phyloP scores from a whole-genome alignment of 108 stramenopile genomes.

The Asterionellopsis glacialis region DNA sequence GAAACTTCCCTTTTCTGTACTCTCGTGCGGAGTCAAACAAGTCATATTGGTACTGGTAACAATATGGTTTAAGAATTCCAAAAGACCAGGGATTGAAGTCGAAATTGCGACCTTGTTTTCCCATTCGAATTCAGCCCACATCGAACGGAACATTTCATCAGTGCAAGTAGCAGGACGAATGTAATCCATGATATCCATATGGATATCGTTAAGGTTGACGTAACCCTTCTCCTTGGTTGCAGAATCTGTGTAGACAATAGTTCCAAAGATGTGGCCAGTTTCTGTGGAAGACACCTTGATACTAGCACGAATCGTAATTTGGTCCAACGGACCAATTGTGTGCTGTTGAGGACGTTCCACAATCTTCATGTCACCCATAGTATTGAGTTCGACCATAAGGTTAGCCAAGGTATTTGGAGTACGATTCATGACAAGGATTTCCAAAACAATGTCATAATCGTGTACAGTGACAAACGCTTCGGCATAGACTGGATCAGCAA shows the following conservation, averaged over 20 bases:
- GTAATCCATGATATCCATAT: slow-evolving; percentile 99
- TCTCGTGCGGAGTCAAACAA: slow-evolving; percentile 89
- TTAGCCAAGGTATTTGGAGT: slow-evolving; percentile 95
- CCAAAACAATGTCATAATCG: slow-evolving; percentile 98
- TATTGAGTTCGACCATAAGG: slow-evolving; percentile 95
- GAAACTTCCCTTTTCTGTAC: slow-evolving; percentile 77
- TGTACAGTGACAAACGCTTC: slow-evolving; percentile 98
- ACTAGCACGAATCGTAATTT: slow-evolving; percentile 89
- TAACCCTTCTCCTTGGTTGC: slow-evolving; percentile 89
- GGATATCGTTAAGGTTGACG: slow-evolving; percentile 98
- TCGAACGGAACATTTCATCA: slow-evolving; percentile 94
- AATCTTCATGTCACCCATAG: slow-evolving; percentile 99
- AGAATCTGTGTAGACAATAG: slow-evolving; percentile 96
- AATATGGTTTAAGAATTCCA: slow-evolving; percentile 93
- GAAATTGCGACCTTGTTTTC: slow-evolving; percentile 98
- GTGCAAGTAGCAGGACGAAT: slow-evolving; percentile 95
- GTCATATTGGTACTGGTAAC: slow-evolving; percentile 96
- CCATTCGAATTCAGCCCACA: slow-evolving; percentile 99
- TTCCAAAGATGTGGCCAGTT: slow-evolving; percentile 99
- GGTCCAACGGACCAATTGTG: slow-evolving; percentile 95
- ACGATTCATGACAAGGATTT: slow-evolving; percentile 97
- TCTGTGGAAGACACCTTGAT: slow-evolving; percentile 99
- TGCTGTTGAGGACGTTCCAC: slow-evolving; percentile 96
- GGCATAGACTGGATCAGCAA: slow-evolving; percentile 98
- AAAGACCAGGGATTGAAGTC: slow-evolving; percentile 86